Evolutionary conservation across 164 flowering plant genomes (phyloP), one percentile per base, ranked within the genome.

Genomic region (Dillenia suffruticosa): DNA sequence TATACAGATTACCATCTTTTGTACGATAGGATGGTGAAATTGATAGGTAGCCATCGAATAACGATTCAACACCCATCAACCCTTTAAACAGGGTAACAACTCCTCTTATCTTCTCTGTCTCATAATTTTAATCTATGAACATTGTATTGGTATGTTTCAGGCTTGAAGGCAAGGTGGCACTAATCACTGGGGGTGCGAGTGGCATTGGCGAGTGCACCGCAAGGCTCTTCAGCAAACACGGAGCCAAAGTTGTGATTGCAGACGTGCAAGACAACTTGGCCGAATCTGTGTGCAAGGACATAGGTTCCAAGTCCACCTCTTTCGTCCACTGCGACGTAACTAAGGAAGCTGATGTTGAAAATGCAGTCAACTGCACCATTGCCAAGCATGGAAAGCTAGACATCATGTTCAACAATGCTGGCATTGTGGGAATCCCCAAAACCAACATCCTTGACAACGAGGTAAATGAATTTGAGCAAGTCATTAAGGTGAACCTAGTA

Each of bases 401-500:
- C 52, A 63, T 80, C 15, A 68, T 81, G 79, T 66, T 63, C 60
- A 78, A 64, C 72, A 81, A 78, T 48, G 84, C 79, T 1, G 84
- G 77, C 32, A 65, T 70, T 9, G 2, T 45, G 0, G 78, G 64
- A 10, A 1, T 2, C 3, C 0, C 10, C 1, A 44, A 12, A n/a
- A 19, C 32, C 3, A 16, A 59, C 17, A 65, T 76, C 12, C 11
- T 64, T 1, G 65, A 65, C 63, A 45, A 51, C 7, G 58, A 63
- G 12, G 53, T 46, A 12, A 22, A 24, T 8, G 76, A 69, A 0
- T 74, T 74, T 14, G 68, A 71, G 47, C 46, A 54, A 2, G 76
- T 82, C 13, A 12, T 74, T 0, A 26, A 54, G 0, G 65, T 74
- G 1, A 79, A 82, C 26, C 47, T 72, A 1, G 51, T 62, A 0